phyloP scores from a whole-genome alignment of 345 rosid genomes.

The Populus tremula region DNA sequence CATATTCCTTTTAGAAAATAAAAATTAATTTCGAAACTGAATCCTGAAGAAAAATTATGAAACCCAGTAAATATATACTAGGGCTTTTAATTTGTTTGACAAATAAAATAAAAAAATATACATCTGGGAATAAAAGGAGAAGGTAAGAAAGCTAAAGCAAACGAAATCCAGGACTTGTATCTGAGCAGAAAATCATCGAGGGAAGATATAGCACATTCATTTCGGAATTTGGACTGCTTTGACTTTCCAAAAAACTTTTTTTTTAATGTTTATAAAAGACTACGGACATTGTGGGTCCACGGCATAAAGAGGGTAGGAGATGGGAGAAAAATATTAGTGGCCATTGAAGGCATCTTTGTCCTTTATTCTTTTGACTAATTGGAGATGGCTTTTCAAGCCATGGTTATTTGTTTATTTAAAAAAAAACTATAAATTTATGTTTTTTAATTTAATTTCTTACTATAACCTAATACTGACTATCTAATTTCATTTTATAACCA shows the following conservation, averaged over 20 bases:
- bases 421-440: too few species aligned
- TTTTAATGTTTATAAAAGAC: not conserved
- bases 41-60: not conserved
- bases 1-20: too few species aligned
- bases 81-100: not conserved
- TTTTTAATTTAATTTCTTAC: too few species aligned
- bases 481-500: too few species aligned
- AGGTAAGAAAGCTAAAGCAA: not conserved
- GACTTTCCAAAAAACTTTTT: not conserved
- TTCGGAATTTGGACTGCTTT: not conserved
- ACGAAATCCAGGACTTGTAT: not conserved
- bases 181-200: not conserved
- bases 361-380: conserved; percentile 1
- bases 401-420: too few species aligned
- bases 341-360: not conserved
- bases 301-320: not conserved
- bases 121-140: too few species aligned
- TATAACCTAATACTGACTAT: too few species aligned
- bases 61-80: not conserved
- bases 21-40: not conserved
- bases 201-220: not conserved
- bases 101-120: too few species aligned
- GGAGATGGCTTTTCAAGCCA: not conserved
- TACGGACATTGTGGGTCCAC: not conserved
- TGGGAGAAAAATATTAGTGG: not conserved